Conservation (phyloP, 2,329 filamentous ascomycete genomes). For the Gliomastix tumulicola region DNA sequence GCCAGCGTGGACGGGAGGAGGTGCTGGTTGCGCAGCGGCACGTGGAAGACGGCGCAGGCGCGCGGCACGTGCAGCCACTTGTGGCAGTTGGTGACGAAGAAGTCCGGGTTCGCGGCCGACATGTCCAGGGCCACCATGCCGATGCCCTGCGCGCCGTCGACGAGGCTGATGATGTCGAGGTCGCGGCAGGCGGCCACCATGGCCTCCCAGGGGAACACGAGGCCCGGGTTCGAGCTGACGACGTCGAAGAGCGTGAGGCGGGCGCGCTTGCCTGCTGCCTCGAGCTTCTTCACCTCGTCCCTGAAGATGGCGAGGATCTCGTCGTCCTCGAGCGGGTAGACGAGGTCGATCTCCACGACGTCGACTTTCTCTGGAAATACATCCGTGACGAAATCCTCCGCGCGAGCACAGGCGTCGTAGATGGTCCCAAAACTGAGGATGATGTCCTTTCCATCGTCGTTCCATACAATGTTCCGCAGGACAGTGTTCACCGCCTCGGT, state of each 20-base stretch:
- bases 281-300: constrained; percentile 44
- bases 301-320: constrained; percentile 57
- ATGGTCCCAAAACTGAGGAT: constrained; percentile 74
- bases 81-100: constrained; percentile 80
- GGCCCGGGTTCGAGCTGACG: constrained; percentile 70
- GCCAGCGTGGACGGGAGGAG: constrained; percentile 69
- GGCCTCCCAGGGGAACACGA: constrained; percentile 70
- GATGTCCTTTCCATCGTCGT: constrained; percentile 64
- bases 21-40: constrained; percentile 67
- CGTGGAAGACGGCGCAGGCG: constrained; percentile 74
- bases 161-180: constrained; percentile 60
- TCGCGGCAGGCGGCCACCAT: constrained; percentile 59
- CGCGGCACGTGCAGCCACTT: constrained; percentile 86
- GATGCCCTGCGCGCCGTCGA: constrained; percentile 81
- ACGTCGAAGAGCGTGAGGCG: constrained; percentile 70
- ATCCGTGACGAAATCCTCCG: constrained; percentile 63
- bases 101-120: constrained; percentile 63
- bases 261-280: constrained; percentile 51
- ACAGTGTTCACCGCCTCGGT: constrained; percentile 73
- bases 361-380: constrained; percentile 39
- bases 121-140: constrained; percentile 74
- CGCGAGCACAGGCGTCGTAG: constrained; percentile 72
- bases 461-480: constrained; percentile 66
- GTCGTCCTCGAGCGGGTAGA: constrained; percentile 64
- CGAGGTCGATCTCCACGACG: constrained; percentile 48